phyloP scores from a whole-genome alignment of 2,329 filamentous ascomycete species.

The Ophiocordyceps sinensis region DNA sequence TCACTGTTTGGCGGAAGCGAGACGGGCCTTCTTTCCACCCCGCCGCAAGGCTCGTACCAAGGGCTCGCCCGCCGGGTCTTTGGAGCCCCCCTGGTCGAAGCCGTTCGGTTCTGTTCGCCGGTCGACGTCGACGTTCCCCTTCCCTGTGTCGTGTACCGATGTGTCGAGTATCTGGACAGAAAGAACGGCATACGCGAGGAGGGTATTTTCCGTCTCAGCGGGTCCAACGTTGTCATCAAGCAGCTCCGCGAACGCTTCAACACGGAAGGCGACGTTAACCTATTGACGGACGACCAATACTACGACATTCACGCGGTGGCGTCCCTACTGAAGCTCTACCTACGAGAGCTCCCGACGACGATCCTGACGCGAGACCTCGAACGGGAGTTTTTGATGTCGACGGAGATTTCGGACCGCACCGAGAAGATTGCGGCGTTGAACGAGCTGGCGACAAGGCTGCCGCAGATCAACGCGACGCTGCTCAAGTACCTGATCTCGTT shows the following conservation, averaged over 20 bases:
- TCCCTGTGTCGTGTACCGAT: slow-evolving; percentile 88
- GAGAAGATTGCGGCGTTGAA: slow-evolving; percentile 69
- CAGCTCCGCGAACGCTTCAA: slow-evolving; percentile 87
- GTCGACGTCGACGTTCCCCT: slow-evolving; percentile 59
- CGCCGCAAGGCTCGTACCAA: slow-evolving; percentile 25
- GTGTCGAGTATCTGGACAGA: slow-evolving; percentile 78
- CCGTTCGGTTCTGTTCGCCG: slow-evolving; percentile 68
- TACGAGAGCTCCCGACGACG: slow-evolving; percentile 81
- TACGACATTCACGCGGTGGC: slow-evolving; percentile 95
- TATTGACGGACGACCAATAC: slow-evolving; percentile 69
- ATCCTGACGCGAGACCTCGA: slow-evolving; percentile 86
- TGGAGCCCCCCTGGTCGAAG: slow-evolving; percentile 71
- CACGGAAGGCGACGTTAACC: slow-evolving; percentile 76
- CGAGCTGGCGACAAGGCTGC: slow-evolving; percentile 65
- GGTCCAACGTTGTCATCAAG: slow-evolving; percentile 93
- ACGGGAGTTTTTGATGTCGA: slow-evolving; percentile 71
- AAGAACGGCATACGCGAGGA: slow-evolving; percentile 77
- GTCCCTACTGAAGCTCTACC: slow-evolving; percentile 82
- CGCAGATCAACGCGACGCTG: slow-evolving; percentile 65
- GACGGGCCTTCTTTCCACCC: slow-evolving; percentile 28
- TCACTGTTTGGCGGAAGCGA: slow-evolving; percentile 36
- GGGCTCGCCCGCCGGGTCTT: slow-evolving; percentile 60
- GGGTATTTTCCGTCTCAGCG: slow-evolving; percentile 91
- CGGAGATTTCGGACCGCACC: slow-evolving; percentile 58
- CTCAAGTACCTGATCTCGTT: slow-evolving; percentile 78